These are phyloP conservation scores for Eucalyptus virginea DNA, from an alignment of 345 rosid species.

Conservation along the genomic window DNA sequence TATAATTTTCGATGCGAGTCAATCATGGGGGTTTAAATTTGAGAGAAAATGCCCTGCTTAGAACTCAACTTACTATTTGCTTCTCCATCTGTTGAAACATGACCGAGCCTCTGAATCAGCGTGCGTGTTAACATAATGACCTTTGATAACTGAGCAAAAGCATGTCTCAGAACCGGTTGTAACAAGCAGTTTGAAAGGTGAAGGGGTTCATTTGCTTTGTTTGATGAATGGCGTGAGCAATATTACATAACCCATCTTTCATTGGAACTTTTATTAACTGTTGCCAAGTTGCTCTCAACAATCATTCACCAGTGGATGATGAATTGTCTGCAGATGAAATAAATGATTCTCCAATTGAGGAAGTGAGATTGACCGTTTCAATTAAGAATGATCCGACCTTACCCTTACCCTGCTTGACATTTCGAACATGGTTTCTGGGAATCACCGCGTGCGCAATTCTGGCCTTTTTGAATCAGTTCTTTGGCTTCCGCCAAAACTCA, in stretches of 20 bases:
- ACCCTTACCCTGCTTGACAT: conserved; percentile 29
- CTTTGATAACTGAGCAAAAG: background rate
- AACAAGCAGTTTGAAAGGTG: background rate
- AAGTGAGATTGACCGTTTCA: conserved; percentile 30
- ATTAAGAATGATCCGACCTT: conserved; percentile 26
- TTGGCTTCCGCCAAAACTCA: conserved; percentile 22
- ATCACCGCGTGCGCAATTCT: conserved; percentile 11
- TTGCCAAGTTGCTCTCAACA: background rate
- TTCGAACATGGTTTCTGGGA: conserved; percentile 36
- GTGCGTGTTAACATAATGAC: background rate
- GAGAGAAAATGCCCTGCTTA: background rate
- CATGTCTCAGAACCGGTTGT: background rate
- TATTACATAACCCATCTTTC: background rate
- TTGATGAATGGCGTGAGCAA: background rate
- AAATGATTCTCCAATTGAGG: conserved; percentile 31
- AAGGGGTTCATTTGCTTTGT: background rate
- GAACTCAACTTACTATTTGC: background rate
- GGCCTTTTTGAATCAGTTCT: conserved; percentile 31
- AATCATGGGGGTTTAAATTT: background rate
- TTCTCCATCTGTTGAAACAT: background rate
- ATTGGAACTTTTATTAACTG: background rate
- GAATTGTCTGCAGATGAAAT: conserved; percentile 6
- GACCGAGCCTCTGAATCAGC: background rate
- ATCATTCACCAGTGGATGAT: background rate
- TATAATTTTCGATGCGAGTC: background rate